Percentiles rank a stretch among this genome's conserved stretches.
phyloP scores from a whole-genome alignment of 176 grass and related monocot species.

The Eragrostis curvula region DNA sequence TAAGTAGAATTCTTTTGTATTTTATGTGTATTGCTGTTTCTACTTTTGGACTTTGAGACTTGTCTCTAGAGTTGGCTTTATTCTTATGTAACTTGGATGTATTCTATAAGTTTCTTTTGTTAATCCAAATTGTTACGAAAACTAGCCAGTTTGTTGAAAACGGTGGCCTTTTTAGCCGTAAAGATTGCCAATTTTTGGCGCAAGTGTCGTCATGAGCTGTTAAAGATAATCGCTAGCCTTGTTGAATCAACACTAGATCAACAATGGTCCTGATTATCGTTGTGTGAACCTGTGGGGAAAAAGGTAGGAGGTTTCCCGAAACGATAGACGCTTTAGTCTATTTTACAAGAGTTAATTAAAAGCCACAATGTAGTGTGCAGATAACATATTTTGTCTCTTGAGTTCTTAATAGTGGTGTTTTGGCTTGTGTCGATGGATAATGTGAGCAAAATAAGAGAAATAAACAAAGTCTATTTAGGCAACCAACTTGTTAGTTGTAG shows the following conservation, averaged over 20 bases:
- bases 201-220: not conserved
- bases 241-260: not conserved
- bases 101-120: not conserved
- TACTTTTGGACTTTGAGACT: conserved; percentile 13
- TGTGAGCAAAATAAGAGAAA: not conserved
- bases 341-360: no score
- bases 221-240: not conserved
- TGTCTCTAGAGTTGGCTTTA: not conserved
- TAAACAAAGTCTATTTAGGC: no score
- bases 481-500: no score
- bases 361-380: no score
- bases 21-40: not conserved
- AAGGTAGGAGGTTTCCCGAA: no score
- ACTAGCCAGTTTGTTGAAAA: not conserved
- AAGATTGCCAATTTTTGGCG: not conserved
- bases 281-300: no score
- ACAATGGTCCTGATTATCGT: no score
- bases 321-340: no score
- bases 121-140: not conserved
- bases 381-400: not conserved
- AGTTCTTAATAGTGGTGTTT: not conserved
- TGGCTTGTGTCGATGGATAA: not conserved
- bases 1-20: not conserved
- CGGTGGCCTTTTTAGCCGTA: not conserved
- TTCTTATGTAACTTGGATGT: not conserved